Evolutionary conservation across 495 filamentous ascomycete genomes (phyloP), one percentile per base, ranked within the genome.

Genomic region (Penicillium fimorum): DNA sequence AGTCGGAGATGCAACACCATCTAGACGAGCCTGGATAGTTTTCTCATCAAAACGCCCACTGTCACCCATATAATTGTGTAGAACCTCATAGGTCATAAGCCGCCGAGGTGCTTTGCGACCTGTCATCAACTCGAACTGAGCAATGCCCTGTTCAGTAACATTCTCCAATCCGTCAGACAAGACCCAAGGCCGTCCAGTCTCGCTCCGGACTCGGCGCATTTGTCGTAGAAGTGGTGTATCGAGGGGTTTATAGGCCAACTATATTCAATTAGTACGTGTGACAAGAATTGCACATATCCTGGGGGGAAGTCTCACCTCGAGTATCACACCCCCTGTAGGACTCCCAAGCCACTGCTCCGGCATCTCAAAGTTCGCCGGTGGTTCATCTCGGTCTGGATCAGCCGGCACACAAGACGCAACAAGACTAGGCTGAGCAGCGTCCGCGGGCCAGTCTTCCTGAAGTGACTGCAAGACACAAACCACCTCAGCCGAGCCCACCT

Each of bases 111-210:
- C 90, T 71, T 88, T 84, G 22, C 89, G 78, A n/a, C 89, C 90
- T 4, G 89, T 90, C 77, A 92, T 89, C 44, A 92, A 70, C 68
- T 92, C 89, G 65, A 91, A 92, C 44, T 90, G 88, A 25, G 90
- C 88, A 68, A 89, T 90, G 2, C 87, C 90, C 75, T 91, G 89
- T 66, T 94, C 90, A 2, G 83, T 82, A 1, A 94, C 79, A 29
- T 92, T 83, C 63, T 92, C 90, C 10, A 92, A 70, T 5, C 89
- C 89, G 62, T 92, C 88, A n/a, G 91, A 82, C 32, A 88, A 78
- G 4, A 89, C 84, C 88, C 88, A 94, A 2, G 83, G 82, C 18
- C 79, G 82, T 11, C 81, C 80, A 0, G 84, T 83, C 54, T 82
- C 78, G 47, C 79, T 80, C 20, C 84, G 76, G 29, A 87, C 67